Evolutionary conservation across 2,329 filamentous ascomycete genomes (phyloP).

Genomic region (Talaromyces marneffei): DNA sequence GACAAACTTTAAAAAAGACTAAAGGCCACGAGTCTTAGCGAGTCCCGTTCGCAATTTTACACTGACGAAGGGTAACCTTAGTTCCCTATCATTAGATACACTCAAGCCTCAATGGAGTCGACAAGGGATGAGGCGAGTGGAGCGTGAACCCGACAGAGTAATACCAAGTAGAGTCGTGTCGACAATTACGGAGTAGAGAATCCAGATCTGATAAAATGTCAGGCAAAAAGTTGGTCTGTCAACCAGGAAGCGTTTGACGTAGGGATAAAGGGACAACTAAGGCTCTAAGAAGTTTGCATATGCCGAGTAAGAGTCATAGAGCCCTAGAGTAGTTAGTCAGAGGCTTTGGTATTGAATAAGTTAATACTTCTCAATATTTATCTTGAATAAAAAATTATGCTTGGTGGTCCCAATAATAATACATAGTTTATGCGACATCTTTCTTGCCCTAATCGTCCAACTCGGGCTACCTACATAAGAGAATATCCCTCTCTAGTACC

Average conservation of each 20-base stretch:
- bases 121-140: not conserved
- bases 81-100: not conserved
- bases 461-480: not conserved
- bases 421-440: not conserved
- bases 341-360: not conserved
- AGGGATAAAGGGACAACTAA: not conserved
- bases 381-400: not conserved
- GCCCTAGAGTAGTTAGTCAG: not conserved
- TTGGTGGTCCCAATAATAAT: not conserved
- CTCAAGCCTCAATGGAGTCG: too few relatives aligned
- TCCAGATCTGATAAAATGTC: not conserved
- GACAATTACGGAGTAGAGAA: not conserved
- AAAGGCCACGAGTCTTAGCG: not conserved
- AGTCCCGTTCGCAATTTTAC: not conserved
- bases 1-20: not conserved
- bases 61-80: not conserved
- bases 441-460: not conserved
- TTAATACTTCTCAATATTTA: not conserved
- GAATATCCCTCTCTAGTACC: not conserved
- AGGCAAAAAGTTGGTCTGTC: not conserved
- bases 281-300: not conserved
- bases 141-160: too few relatives aligned
- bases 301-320: too few relatives aligned
- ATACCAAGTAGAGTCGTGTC: not conserved
- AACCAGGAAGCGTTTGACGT: slow-evolving; percentile 1